Evolutionary conservation across 2,329 filamentous ascomycete species (phyloP).

Genomic region (Coleophoma eucalyptorum): DNA sequence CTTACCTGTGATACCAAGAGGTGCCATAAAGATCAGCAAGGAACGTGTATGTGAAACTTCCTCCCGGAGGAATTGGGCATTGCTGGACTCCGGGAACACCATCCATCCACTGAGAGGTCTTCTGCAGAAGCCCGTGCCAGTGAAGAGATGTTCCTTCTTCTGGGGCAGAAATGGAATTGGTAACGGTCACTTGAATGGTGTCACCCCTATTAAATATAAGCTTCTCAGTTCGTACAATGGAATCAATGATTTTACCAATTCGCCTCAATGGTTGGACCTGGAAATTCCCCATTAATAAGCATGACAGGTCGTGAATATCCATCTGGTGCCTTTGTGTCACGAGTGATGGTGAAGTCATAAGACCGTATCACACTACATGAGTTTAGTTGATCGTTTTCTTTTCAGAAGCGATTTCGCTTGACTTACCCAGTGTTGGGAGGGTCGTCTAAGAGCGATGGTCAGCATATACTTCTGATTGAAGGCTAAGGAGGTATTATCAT

Average conservation of each 20-base stretch:
- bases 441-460: not conserved
- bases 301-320: constrained; percentile 33
- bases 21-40: constrained; percentile 8
- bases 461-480: too few species aligned
- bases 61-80: constrained; percentile 29
- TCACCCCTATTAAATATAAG: not conserved
- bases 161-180: constrained; percentile 57
- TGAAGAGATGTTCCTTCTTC: constrained; percentile 30
- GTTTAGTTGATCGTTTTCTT: not conserved
- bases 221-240: not conserved
- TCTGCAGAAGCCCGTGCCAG: constrained; percentile 43
- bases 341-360: constrained; percentile 16
- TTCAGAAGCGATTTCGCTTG: not conserved
- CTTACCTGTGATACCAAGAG: constrained; percentile 5
- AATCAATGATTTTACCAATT: constrained; percentile 41
- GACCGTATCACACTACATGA: constrained; percentile 18
- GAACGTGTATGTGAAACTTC: constrained; percentile 8
- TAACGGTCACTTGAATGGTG: constrained; percentile 57
- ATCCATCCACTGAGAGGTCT: constrained; percentile 30
- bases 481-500: not conserved
- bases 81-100: constrained; percentile 34
- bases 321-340: constrained; percentile 26
- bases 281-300: constrained; percentile 61
- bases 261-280: constrained; percentile 61
- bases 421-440: constrained; percentile 2